phyloP scores from a whole-genome alignment of 2,329 filamentous ascomycete species.

The Phialemonium atrogriseum region DNA sequence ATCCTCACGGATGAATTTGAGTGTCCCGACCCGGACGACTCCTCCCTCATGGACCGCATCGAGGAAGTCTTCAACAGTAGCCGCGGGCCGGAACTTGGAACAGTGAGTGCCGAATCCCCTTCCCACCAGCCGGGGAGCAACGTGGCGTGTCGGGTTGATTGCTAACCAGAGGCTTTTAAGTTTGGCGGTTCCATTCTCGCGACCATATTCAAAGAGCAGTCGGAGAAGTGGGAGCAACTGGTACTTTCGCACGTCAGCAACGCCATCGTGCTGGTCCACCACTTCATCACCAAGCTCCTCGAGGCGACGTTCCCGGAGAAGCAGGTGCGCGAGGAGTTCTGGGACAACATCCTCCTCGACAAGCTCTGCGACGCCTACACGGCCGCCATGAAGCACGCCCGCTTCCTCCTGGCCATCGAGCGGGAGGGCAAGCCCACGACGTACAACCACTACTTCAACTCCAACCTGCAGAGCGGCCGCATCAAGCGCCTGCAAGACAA shows the following conservation, averaged over 20 bases:
- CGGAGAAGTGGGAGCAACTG: constrained; percentile 42
- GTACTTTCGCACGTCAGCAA: constrained; percentile 40
- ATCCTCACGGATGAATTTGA: constrained; percentile 15
- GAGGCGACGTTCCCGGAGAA: constrained; percentile 32
- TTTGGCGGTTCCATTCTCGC: constrained; percentile 32
- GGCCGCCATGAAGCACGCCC: constrained; percentile 36
- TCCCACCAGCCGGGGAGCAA: too few relatives aligned
- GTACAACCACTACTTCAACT: constrained; percentile 43
- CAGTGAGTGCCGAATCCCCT: constrained; percentile 25
- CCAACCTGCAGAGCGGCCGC: constrained; percentile 21
- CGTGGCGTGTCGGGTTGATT: too few relatives aligned
- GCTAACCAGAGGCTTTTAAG: constrained; percentile 10
- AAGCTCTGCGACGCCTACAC: constrained; percentile 36
- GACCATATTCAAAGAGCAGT: constrained; percentile 42
- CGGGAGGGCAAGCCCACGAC: constrained; percentile 36
- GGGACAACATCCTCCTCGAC: constrained; percentile 33
- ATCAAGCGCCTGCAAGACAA: constrained; percentile 11
- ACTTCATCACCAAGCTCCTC: constrained; percentile 39
- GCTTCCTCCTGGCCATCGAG: constrained; percentile 46
- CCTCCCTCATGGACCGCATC: constrained; percentile 36
- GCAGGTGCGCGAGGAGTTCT: constrained; percentile 32
- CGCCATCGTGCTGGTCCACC: constrained; percentile 41
- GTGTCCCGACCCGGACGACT: constrained; percentile 6
- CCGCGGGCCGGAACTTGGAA: constrained; percentile 48
- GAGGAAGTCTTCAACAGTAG: constrained; percentile 29